A percentile compares a stretch with the other conserved stretches of the same genome.
Evolutionary conservation across 805 yeast genomes (phyloP).

Genomic region (fission yeast (Schizosaccharomyces pombe)): ASM294v3 CU329670.1:813501-814000

Average conservation of each 20-base stretch:
- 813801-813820: too few species aligned
- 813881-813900: slow-evolving; percentile 58
- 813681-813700: slow-evolving; percentile 34
- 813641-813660: slow-evolving; percentile 58
- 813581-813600: slow-evolving; percentile 77
- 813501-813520: background rate
- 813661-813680: slow-evolving; percentile 51
- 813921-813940: slow-evolving; percentile 18
- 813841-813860: slow-evolving; percentile 64
- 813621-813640: slow-evolving; percentile 49
- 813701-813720: slow-evolving; percentile 55
- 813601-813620: slow-evolving; percentile 58
- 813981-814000: too few species aligned
- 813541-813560: slow-evolving; percentile 12
- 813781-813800: too few species aligned
- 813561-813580: slow-evolving; percentile 52
- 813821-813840: slow-evolving; percentile 63
- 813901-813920: slow-evolving; percentile 30
- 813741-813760: background rate
- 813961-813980: slow-evolving; percentile 23
- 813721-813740: slow-evolving; percentile 63
- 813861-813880: slow-evolving; percentile 70
- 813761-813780: background rate
- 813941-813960: slow-evolving; percentile 18
- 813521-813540: background rate